Evolutionary conservation across 1,284 basidiomycete species (phyloP).

Genomic region (Phellopilus nigrolimitatus): DNA sequence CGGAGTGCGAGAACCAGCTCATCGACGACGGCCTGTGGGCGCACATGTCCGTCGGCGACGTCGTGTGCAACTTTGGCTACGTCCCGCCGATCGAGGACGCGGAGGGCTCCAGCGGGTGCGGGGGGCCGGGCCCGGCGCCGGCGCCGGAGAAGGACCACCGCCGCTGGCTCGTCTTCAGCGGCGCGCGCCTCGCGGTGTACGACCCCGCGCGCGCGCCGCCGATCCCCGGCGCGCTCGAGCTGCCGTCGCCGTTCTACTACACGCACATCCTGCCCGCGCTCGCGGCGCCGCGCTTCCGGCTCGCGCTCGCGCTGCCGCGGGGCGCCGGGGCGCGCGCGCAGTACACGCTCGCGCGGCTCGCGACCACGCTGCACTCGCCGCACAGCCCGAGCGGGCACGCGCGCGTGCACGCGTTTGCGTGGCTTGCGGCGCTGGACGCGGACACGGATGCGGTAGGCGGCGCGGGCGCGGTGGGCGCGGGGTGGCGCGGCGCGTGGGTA

Average conservation of each 20-base stretch:
- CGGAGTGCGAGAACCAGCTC: constrained; percentile 61
- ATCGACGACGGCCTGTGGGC: constrained; percentile 59
- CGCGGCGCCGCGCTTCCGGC: constrained; percentile 43
- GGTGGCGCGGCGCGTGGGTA: constrained; percentile 73
- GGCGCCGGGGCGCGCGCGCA: no score
- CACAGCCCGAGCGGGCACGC: constrained; percentile 47
- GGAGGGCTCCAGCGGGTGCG: constrained; percentile 20
- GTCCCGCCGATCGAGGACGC: constrained; percentile 42
- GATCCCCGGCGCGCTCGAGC: constrained; percentile 46
- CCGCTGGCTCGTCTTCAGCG: constrained; percentile 67
- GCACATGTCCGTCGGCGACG: constrained; percentile 65
- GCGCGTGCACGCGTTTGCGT: constrained; percentile 52
- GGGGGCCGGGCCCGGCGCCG: constrained; percentile 19
- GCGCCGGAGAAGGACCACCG: constrained; percentile 27
- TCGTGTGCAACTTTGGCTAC: constrained; percentile 74
- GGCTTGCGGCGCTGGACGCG: constrained; percentile 52
- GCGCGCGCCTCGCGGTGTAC: constrained; percentile 52
- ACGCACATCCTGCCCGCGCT: constrained; percentile 52
- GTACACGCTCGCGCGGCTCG: constrained; percentile 17
- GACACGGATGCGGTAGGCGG: constrained; percentile 33
- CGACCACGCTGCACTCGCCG: constrained; percentile 29
- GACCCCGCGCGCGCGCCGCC: constrained; percentile 47
- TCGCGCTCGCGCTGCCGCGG: constrained; percentile 41
- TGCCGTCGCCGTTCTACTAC: constrained; percentile 65
- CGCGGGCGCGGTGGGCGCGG: constrained; percentile 45